These are phyloP conservation scores for Aegilops umbellulata DNA, from an alignment of 176 grass and related monocot genomes.

Conservation along the genomic window DNA sequence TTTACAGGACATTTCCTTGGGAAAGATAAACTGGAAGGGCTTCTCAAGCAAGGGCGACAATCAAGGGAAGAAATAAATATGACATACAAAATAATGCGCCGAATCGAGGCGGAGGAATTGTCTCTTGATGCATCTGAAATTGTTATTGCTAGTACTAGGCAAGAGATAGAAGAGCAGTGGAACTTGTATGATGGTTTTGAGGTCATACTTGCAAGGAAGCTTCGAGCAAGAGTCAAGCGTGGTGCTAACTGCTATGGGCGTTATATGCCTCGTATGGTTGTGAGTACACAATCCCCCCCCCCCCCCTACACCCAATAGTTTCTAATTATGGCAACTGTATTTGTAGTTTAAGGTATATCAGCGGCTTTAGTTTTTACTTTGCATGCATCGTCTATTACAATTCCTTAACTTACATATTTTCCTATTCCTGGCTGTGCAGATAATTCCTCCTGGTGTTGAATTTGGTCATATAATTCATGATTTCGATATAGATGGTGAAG, in stretches of 20 bases:
- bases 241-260: conserved; percentile 73
- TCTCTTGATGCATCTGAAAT: conserved; percentile 80
- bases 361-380: conserved; percentile 4
- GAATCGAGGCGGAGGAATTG: conserved; percentile 73
- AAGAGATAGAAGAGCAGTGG: conserved; percentile 83
- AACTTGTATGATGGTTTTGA: conserved; percentile 83
- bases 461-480: conserved; percentile 69
- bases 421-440: conserved; percentile 31
- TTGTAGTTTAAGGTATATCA: background rate
- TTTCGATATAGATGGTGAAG: conserved; percentile 72
- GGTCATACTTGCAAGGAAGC: conserved; percentile 69
- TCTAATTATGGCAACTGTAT: conserved; percentile 8
- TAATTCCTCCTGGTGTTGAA: conserved; percentile 78
- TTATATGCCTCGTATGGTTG: conserved; percentile 81
- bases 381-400: background rate
- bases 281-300: conserved; percentile 49
- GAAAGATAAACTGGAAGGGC: conserved; percentile 76
- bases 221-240: conserved; percentile 66
- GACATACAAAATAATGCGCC: conserved; percentile 87
- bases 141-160: conserved; percentile 73
- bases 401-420: conserved; percentile 8
- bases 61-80: conserved; percentile 80
- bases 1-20: conserved; percentile 83
- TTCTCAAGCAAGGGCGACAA: conserved; percentile 76
- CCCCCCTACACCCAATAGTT: background rate